A percentile compares a stretch with the other conserved stretches of the same genome.
phyloP scores from a whole-genome alignment of 2,329 filamentous ascomycete genomes.

The Cladophialophora immunda region DNA sequence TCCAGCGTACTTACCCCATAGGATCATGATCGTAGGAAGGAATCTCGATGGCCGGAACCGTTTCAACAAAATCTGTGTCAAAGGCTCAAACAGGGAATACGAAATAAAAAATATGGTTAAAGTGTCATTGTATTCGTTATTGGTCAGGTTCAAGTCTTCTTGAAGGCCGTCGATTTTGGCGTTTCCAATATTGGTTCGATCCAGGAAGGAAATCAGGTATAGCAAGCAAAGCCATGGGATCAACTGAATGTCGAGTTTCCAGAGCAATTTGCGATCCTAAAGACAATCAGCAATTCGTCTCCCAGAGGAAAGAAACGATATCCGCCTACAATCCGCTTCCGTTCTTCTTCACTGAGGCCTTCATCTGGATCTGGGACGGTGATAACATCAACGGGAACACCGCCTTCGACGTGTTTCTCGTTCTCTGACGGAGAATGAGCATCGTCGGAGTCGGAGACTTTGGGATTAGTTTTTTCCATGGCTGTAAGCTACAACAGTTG shows the following conservation, averaged over 20 bases:
- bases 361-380: conserved; percentile 66
- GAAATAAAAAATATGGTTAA: conserved; percentile 88
- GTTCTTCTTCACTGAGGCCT: conserved; percentile 70
- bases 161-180: conserved; percentile 68
- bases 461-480: conserved; percentile 25
- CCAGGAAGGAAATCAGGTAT: conserved; percentile 50
- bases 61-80: conserved; percentile 85
- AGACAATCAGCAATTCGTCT: conserved; percentile 12
- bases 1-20: conserved; percentile 46
- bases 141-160: conserved; percentile 68
- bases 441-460: conserved; percentile 28
- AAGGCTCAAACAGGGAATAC: conserved; percentile 77
- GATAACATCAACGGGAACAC: conserved; percentile 25
- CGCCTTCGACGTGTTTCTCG: conserved; percentile 33
- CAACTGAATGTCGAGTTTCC: conserved; percentile 56
- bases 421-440: conserved; percentile 22
- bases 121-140: conserved; percentile 74
- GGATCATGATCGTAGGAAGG: conserved; percentile 80
- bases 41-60: conserved; percentile 78
- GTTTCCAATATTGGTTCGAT: conserved; percentile 77
- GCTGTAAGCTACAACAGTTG: neutral
- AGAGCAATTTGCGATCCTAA: conserved; percentile 55
- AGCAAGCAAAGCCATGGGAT: conserved; percentile 58
- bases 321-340: conserved; percentile 65
- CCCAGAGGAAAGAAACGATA: neutral